Evolutionary conservation across 2,329 filamentous ascomycete species (phyloP), one percentile per base, ranked within the genome.

Genomic region (Fusarium pseudoanthophilum): DNA sequence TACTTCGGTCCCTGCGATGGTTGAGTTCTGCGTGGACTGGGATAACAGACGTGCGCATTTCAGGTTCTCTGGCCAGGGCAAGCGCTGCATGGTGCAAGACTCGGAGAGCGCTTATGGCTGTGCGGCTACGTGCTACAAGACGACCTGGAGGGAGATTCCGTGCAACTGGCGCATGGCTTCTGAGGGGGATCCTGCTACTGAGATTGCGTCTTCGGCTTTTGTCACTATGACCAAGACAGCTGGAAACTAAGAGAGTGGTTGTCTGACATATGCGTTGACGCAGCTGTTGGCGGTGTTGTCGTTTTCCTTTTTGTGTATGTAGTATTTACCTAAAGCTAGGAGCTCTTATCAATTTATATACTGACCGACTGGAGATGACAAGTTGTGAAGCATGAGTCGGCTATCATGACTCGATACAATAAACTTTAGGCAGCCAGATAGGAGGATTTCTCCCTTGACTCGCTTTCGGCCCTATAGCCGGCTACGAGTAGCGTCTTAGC

Each of bases 11-110:
- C 36, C 63, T 13, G n/a, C 15, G 1, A 65, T 65, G 63, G 26
- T 36, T 2, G 63, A 62, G 20, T 46, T 64, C 39, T 46, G 56
- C 18, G 37, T 64, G 4, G 48, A 28, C 30, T 65, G 63, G 48
- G 26, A n/a, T 10, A 28, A 34, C 2, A 52, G 24, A n/a, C 39
- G 48, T 5, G 40, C 14, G 4, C 58, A 66, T 20, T 56, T 51
- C 24, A 37, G 24, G 2, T 56, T 49, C 24, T 28, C 26, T 9
- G 28, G 43, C 2, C 42, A 66, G 16, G 7, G 4, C 1, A 43
- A 63, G 16, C 36, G 49, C 7, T 63, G 58, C 11, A 24, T 63
- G 21, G 13, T 18, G 6, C 21, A 48, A 8, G 28, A 28, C 7
- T 48, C 36, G 2, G 42, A 49, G 15, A 21, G 14, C 5, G 15